Conservation (phyloP, 2,329 filamentous ascomycete species). For the Cladosporium sp. region DNA sequence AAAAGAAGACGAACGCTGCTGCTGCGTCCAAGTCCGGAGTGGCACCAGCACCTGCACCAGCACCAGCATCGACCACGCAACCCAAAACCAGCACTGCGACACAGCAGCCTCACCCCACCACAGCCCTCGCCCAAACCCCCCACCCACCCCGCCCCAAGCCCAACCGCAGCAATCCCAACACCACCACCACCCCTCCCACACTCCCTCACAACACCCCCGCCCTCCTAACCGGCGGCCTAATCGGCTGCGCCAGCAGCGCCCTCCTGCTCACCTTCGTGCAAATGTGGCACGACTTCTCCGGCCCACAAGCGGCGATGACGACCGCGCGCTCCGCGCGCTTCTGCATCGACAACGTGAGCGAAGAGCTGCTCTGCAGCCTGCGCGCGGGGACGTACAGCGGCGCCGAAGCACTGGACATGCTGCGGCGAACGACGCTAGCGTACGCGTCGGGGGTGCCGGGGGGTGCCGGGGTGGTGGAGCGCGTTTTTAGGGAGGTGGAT, state of each 20-base stretch:
- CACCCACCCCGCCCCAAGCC: neutral
- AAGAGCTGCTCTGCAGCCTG: slow-evolving; percentile 25
- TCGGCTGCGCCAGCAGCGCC: slow-evolving; percentile 26
- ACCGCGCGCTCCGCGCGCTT: slow-evolving; percentile 24
- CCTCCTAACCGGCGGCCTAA: slow-evolving; percentile 25
- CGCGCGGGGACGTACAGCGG: slow-evolving; percentile 27
- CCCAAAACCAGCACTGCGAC: neutral
- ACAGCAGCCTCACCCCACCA: neutral
- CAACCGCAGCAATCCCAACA: neutral
- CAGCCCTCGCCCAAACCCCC: neutral
- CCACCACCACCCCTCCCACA: slow-evolving; percentile 1
- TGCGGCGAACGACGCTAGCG: slow-evolving; percentile 25
- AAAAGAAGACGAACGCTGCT: no score
- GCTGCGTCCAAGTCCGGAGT: no score
- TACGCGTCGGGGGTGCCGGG: slow-evolving; percentile 26
- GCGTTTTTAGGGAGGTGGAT: slow-evolving; percentile 24
- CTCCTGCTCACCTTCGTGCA: slow-evolving; percentile 23
- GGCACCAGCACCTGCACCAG: neutral
- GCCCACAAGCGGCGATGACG: slow-evolving; percentile 23
- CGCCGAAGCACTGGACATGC: slow-evolving; percentile 27
- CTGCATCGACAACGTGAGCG: slow-evolving; percentile 26
- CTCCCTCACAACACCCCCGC: slow-evolving; percentile 21
- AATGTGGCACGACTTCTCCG: slow-evolving; percentile 25
- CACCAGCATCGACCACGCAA: neutral
- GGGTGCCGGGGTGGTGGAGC: slow-evolving; percentile 24